Base-by-base conservation (phyloP, 345 rosid species). In the Gossypium herbaceum region DNA sequence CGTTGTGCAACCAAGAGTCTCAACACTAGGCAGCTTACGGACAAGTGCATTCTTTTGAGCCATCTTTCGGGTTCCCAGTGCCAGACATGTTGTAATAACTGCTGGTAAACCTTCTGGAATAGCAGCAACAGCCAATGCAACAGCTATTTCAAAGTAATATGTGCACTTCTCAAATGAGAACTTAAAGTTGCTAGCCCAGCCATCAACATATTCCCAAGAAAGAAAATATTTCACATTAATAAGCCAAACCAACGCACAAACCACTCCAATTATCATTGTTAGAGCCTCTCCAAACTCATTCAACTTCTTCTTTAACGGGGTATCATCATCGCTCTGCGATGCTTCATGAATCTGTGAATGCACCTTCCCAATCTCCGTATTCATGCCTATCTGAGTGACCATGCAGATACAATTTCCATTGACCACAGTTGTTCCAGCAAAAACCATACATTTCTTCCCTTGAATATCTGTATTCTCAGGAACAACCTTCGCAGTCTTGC, bases 71-170 rank as follows among this genome's bases (percentile, higher is more conserved):
- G 98, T 94, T 39, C 98, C 98, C 22, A 92, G 90, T 25, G 98
- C 97, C 84, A 94, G 84, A 75, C 97, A 94, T 34, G 98, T 92
- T 48, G 98, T 94, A 57, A 94, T 94, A 75, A 92, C 98, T 25
- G 98, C 98, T 2, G 98, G 98, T 59, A 92, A 75, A 75, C 98
- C 98, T 83, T 94, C 97, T 12, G 98, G 98, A 77, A 94, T 94
- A 3, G 98, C 98, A 78, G 98, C 98, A 61, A 94, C 98, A 0
- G 97, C 97, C 82, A 92, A 79, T 24, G 98, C 98, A 34, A 94
- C 98, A 48, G 98, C 98, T 74, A 94, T 94, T 84, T 94, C 97
- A 77, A 94, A 94, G 86, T 94, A 94, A 64, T 94, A 94, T 2
- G 98, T 94, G 87, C 98, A 94, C 84, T 93, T 94, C 86, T 94